phyloP scores from a whole-genome alignment of 2,329 filamentous ascomycete species.

The Nothophoma quercina region DNA sequence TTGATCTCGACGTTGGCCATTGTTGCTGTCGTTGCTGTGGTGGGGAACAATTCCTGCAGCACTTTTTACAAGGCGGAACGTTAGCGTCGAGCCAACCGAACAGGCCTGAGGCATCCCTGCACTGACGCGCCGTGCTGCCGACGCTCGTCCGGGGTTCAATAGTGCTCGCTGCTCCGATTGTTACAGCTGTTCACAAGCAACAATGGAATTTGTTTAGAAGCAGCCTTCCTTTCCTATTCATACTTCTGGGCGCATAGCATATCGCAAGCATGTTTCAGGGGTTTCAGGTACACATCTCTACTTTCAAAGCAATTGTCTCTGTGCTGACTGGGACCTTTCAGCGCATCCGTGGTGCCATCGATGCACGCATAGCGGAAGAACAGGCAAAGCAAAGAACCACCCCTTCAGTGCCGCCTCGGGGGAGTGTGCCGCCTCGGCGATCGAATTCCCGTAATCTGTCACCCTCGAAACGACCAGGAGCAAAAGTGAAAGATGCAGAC shows the following conservation, averaged over 20 bases:
- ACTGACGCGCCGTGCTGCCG: neutral
- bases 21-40: slow-evolving; percentile 22
- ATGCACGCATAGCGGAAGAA: slow-evolving; percentile 88
- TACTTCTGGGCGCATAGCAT: slow-evolving; percentile 21
- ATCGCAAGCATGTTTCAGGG: slow-evolving; percentile 47
- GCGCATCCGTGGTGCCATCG: slow-evolving; percentile 85
- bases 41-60: too few species aligned
- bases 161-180: slow-evolving; percentile 6
- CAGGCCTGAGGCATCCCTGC: neutral
- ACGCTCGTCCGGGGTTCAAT: slow-evolving; percentile 5
- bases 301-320: slow-evolving; percentile 34
- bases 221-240: neutral
- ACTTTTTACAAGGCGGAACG: too few species aligned
- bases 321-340: slow-evolving; percentile 50
- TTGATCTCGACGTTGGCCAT: slow-evolving; percentile 73
- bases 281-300: slow-evolving; percentile 37
- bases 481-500: slow-evolving; percentile 43
- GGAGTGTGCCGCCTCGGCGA: slow-evolving; percentile 55
- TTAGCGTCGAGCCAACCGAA: slow-evolving; percentile 4
- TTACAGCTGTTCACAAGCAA: slow-evolving; percentile 28
- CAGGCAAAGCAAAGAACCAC: slow-evolving; percentile 75
- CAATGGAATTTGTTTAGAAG: slow-evolving; percentile 12
- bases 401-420: slow-evolving; percentile 54
- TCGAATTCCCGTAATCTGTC: slow-evolving; percentile 55
- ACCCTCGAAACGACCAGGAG: slow-evolving; percentile 43